Base-by-base conservation (phyloP, 2,329 filamentous ascomycete genomes). In the Immersiporthe knoxdaviesiana region DNA sequence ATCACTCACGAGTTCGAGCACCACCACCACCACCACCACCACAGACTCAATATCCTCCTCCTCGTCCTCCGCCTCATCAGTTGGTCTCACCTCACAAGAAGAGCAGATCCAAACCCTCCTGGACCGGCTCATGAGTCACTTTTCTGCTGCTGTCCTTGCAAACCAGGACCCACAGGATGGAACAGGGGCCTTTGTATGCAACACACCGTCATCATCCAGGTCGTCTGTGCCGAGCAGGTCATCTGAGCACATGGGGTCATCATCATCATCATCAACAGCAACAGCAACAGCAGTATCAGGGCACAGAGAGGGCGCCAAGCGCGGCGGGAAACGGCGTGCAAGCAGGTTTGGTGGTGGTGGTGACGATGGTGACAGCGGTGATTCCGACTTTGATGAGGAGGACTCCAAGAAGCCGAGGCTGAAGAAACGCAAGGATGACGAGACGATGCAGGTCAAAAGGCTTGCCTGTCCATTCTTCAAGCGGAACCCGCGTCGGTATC, bases 401-500 rank as follows among this genome's bases (percentile, higher is more conserved):
- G 30, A 47, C 27, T 35, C 35, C 4, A 63, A 65, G 47, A 39
- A 24, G 0, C 65, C 41, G 8, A 66, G 6, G 18, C 44, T 30
- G 12, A 72, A 72, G 37, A 70, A 63, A 16, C 30, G 32, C 27
- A 72, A 63, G 16, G 47, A 35, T 35, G 69, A 64, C 3, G 66
- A 69, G 16, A 18, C 67, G 16, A 18, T 24, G 6, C 63, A 63
- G 44, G 58, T 21, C 3, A 73, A 52, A 50, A 73, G 68, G 37
- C 60, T 73, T 2, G 72, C 72, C 24, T 72, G 72, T 41, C 72
- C 72, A 1, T 72, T 72, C 41, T 73, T 73, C 64, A 72, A 73
- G 68, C 66, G 70, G 14, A 65, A 72, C 27, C 71, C 72, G 1
- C 61, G 67, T 27, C 58, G 66, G 12, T 70, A 71, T 44, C 66